A percentile compares a stretch with the other conserved stretches of the same genome.
phyloP scores from a whole-genome alignment of 495 filamentous ascomycete genomes.

The Umbilicaria muhlenbergii region DNA sequence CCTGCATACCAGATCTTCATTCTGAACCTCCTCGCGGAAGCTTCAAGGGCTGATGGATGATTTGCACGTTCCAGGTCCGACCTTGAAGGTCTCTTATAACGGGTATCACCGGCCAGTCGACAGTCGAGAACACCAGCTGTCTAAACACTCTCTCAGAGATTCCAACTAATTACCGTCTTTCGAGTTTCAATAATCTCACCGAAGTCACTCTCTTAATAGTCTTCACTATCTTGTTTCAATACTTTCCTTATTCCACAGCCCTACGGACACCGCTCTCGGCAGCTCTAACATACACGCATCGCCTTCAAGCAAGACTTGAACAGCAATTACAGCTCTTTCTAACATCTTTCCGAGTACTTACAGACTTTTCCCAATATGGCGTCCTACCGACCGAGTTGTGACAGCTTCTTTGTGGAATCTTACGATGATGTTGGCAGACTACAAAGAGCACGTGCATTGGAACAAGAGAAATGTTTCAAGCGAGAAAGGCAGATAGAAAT shows the following conservation, averaged over 20 bases:
- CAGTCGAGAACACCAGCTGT: neutral
- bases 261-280: neutral
- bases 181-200: conserved; percentile 30
- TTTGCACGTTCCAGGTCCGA: neutral
- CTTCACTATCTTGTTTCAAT: conserved; percentile 22
- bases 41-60: no score
- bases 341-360: conserved; percentile 1
- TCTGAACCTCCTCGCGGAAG: no score
- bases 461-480: conserved; percentile 52
- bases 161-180: conserved; percentile 47
- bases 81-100: conserved; percentile 4
- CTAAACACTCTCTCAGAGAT: conserved; percentile 25
- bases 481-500: conserved; percentile 67
- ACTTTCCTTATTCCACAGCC: neutral
- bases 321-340: neutral
- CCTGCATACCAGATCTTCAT: no score
- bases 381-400: conserved; percentile 46
- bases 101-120: conserved; percentile 4
- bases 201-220: conserved; percentile 37
- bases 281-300: conserved; percentile 11
- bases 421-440: conserved; percentile 41
- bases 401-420: conserved; percentile 79
- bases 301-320: conserved; percentile 3
- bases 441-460: conserved; percentile 15
- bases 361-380: conserved; percentile 47